phyloP scores from a whole-genome alignment of 805 yeast species.

The Ogataea degrootiae region DNA sequence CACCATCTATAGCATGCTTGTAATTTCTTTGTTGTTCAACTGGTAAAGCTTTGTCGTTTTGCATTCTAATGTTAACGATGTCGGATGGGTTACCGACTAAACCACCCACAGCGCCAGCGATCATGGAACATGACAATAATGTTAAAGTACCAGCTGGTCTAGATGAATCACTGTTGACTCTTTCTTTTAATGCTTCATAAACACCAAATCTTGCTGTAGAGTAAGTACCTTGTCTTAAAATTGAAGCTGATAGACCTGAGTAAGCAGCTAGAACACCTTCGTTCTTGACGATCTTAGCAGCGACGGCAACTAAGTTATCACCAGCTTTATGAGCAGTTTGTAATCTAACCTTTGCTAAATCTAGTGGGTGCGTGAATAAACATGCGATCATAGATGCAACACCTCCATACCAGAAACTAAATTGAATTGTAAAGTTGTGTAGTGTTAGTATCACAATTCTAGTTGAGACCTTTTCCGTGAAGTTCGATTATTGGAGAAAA shows the following conservation, averaged over 20 bases:
- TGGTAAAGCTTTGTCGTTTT: constrained; percentile 74
- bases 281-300: constrained; percentile 49
- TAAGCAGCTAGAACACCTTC: constrained; percentile 74
- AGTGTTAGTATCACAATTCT: too few species aligned
- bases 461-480: too few species aligned
- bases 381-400: constrained; percentile 67
- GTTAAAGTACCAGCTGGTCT: constrained; percentile 51
- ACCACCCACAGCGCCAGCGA: constrained; percentile 84
- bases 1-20: constrained; percentile 73
- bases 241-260: constrained; percentile 76
- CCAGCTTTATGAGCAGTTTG: constrained; percentile 74
- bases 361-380: constrained; percentile 74
- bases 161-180: constrained; percentile 35
- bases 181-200: constrained; percentile 72
- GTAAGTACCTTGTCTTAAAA: constrained; percentile 82
- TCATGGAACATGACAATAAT: constrained; percentile 73
- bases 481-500: too few species aligned
- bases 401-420: constrained; percentile 32
- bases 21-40: constrained; percentile 64
- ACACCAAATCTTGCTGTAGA: constrained; percentile 83
- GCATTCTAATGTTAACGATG: constrained; percentile 86
- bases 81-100: constrained; percentile 86
- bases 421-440: too few species aligned
- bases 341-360: constrained; percentile 79
- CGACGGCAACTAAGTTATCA: constrained; percentile 56